phyloP scores from a whole-genome alignment of 1,284 basidiomycete species.

The Sutorius eximius region DNA sequence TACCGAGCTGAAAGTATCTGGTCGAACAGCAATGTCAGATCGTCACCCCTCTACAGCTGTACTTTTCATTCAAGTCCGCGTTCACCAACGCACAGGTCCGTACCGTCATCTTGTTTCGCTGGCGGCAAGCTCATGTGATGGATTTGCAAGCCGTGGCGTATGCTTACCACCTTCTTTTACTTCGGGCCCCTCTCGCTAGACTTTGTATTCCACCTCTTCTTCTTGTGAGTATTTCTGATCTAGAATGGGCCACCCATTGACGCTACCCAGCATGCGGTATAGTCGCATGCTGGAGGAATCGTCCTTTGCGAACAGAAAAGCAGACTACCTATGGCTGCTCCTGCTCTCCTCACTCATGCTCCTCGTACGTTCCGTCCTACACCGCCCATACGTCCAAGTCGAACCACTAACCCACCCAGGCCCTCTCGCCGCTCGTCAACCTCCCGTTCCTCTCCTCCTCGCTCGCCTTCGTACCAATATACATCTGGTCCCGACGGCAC shows the following conservation, averaged over 20 bases:
- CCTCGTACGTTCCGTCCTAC: slow-evolving; percentile 52
- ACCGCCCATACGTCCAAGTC: not conserved
- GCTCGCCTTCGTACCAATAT: slow-evolving; percentile 91
- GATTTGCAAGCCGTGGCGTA: slow-evolving; percentile 74
- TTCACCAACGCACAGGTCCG: slow-evolving; percentile 79
- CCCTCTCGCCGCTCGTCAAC: slow-evolving; percentile 82
- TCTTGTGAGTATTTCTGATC: slow-evolving; percentile 69
- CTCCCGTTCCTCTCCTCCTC: slow-evolving; percentile 89
- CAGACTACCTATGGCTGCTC: slow-evolving; percentile 94
- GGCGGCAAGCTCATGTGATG: slow-evolving; percentile 8
- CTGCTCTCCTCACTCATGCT: slow-evolving; percentile 79
- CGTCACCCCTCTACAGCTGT: slow-evolving; percentile 86
- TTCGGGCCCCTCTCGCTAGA: slow-evolving; percentile 94
- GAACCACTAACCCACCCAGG: slow-evolving; percentile 42
- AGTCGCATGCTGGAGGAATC: slow-evolving; percentile 95
- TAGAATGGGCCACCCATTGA: not conserved
- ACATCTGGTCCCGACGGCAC: slow-evolving; percentile 94
- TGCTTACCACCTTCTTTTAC: slow-evolving; percentile 91
- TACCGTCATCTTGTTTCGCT: not conserved
- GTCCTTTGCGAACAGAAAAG: slow-evolving; percentile 85
- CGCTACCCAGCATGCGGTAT: slow-evolving; percentile 81
- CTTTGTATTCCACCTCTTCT: slow-evolving; percentile 96
- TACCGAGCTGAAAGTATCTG: slow-evolving; percentile 8
- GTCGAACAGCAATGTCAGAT: slow-evolving; percentile 83
- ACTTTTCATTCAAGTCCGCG: slow-evolving; percentile 85